Conservation (phyloP, 306 rosid genomes). For the Betula pendula region DNA sequence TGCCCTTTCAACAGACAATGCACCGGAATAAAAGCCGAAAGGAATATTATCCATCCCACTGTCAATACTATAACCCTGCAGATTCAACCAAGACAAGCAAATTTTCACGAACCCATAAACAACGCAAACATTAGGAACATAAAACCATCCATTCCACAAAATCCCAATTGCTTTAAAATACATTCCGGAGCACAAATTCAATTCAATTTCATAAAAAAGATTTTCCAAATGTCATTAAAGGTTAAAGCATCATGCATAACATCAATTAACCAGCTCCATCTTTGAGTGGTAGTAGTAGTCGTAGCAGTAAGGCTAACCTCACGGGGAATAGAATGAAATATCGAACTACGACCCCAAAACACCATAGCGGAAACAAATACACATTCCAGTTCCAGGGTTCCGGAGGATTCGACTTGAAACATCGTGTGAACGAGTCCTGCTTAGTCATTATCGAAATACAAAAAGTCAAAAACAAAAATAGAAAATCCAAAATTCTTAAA, state of each 20-base stretch:
- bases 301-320: constrained; percentile 52
- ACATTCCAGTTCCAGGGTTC: constrained; percentile 99
- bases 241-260: too few species aligned
- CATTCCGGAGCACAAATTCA: neutral
- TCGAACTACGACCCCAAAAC: constrained; percentile 85
- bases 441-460: constrained; percentile 13
- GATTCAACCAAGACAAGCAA: constrained; percentile 16
- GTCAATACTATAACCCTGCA: constrained; percentile 88
- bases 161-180: neutral
- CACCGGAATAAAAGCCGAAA: constrained; percentile 80
- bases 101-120: neutral
- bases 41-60: constrained; percentile 92
- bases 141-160: neutral
- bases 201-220: neutral
- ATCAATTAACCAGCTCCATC: too few species aligned
- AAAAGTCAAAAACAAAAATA: too few species aligned
- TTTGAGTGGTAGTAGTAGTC: neutral
- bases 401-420: constrained; percentile 96
- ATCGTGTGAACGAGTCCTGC: constrained; percentile 90
- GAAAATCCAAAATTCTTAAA: neutral
- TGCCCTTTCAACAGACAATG: constrained; percentile 68
- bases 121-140: constrained; percentile 17
- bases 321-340: constrained; percentile 77
- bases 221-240: neutral
- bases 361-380: constrained; percentile 94